These are phyloP conservation scores for Ustilago cynodontis DNA, from an alignment of 1,284 basidiomycete species.

Conservation along the genomic window DNA sequence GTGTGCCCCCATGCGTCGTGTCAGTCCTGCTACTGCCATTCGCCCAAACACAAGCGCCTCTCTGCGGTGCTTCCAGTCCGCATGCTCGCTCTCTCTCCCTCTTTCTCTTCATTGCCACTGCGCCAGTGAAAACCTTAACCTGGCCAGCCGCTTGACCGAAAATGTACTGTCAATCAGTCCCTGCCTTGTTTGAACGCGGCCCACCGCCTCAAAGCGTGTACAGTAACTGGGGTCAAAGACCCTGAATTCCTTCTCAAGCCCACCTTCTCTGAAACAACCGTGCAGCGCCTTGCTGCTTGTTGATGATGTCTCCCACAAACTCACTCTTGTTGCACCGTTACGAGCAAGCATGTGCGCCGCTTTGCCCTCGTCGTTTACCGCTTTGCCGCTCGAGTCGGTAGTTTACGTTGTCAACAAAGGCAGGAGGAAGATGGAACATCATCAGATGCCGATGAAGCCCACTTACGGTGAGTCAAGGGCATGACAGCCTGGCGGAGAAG, in stretches of 20 bases:
- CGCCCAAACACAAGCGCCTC: constrained; percentile 5
- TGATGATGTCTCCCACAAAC: neutral
- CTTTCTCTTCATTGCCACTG: neutral
- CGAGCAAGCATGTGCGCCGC: neutral
- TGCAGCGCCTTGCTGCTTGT: constrained; percentile 1
- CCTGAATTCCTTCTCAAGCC: neutral
- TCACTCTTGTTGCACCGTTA: neutral
- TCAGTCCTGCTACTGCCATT: no score
- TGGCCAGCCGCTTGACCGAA: neutral
- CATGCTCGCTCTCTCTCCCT: no score
- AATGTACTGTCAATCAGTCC: neutral
- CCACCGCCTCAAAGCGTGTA: neutral
- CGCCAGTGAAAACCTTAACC: constrained; percentile 1
- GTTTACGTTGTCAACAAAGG: no score
- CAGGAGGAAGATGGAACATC: no score
- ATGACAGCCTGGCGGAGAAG: no score
- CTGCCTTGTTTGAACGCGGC: neutral
- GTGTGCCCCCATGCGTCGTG: no score
- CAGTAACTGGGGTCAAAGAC: neutral
- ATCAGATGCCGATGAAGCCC: no score
- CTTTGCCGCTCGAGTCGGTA: no score
- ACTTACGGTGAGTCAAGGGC: no score
- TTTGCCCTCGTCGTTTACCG: neutral
- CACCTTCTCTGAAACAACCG: neutral
- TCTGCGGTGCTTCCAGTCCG: neutral